A percentile compares a stretch with the other conserved stretches of the same genome.
These are phyloP conservation scores for Dissoconium aciculare DNA, from an alignment of 2,329 filamentous ascomycete genomes.

Conservation along the genomic window DNA sequence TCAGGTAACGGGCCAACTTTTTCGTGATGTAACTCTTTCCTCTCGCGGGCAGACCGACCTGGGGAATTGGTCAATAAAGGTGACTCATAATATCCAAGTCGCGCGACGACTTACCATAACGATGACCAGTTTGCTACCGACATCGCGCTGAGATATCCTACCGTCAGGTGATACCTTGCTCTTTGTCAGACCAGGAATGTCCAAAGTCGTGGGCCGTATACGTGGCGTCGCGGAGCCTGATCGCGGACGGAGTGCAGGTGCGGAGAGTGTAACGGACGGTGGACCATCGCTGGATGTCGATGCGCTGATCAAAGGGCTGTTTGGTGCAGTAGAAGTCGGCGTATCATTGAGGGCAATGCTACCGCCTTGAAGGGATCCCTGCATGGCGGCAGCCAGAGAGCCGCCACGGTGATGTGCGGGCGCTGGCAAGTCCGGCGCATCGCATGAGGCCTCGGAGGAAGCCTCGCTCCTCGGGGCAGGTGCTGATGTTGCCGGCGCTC, in stretches of 20 bases:
- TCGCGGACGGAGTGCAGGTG: conserved; percentile 53
- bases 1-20: conserved; percentile 86
- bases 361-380: conserved; percentile 12
- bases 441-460: conserved; percentile 2
- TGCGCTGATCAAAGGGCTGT: conserved; percentile 26
- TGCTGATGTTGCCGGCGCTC: conserved; percentile 4
- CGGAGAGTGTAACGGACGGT: conserved; percentile 33
- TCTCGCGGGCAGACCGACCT: conserved; percentile 80
- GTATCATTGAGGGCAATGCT: conserved; percentile 44
- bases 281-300: conserved; percentile 10
- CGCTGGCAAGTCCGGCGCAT: conserved; percentile 1
- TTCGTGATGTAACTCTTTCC: conserved; percentile 99
- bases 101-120: no score
- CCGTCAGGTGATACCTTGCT: conserved; percentile 93
- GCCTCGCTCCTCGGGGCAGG: conserved; percentile 1
- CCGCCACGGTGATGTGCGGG: conserved; percentile 4
- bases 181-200: conserved; percentile 90
- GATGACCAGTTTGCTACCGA: conserved; percentile 91
- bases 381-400: conserved; percentile 17
- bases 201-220: conserved; percentile 82
- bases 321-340: conserved; percentile 46
- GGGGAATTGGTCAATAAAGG: no score
- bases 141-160: conserved; percentile 81
- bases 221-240: conserved; percentile 65
- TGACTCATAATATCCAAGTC: no score